Percentiles rank a stretch among this genome's conserved stretches.
These are phyloP conservation scores for Lichtheimia ornata DNA, from an alignment of 371 early-diverging fungal genomes.

Conservation along the genomic window DNA sequence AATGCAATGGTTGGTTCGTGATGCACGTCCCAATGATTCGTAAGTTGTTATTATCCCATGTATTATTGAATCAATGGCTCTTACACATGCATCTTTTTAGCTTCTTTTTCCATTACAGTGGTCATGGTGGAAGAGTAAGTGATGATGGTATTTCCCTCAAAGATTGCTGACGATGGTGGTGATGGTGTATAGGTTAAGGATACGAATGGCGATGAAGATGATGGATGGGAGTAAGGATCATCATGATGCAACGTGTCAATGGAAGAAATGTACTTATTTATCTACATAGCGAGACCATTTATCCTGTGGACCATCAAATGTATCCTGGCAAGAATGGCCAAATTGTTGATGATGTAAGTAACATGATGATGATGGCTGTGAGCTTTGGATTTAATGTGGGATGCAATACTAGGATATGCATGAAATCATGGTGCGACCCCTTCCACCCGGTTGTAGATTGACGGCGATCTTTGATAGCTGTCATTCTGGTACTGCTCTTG, in stretches of 20 bases:
- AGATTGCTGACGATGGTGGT: background rate
- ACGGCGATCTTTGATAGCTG: slow-evolving; percentile 88
- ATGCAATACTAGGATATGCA: slow-evolving; percentile 58
- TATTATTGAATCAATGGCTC: background rate
- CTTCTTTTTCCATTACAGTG: slow-evolving; percentile 88
- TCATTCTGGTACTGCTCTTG: slow-evolving; percentile 86
- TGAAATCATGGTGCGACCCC: slow-evolving; percentile 75
- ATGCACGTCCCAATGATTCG: slow-evolving; percentile 81
- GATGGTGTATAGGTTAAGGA: slow-evolving; percentile 41
- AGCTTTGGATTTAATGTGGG: too few relatives aligned
- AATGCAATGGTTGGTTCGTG: slow-evolving; percentile 90
- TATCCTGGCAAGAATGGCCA: slow-evolving; percentile 61
- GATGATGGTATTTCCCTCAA: background rate
- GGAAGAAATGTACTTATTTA: background rate
- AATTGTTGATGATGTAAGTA: slow-evolving; percentile 81
- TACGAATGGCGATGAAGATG: slow-evolving; percentile 83
- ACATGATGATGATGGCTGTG: background rate
- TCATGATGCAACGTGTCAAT: background rate
- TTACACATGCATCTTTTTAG: slow-evolving; percentile 21
- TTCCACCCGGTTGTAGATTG: slow-evolving; percentile 83
- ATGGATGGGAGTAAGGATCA: slow-evolving; percentile 58
- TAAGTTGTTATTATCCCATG: slow-evolving; percentile 26
- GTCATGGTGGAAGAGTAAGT: slow-evolving; percentile 80
- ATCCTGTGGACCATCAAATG: slow-evolving; percentile 83
- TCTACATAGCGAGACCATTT: slow-evolving; percentile 38